These are phyloP conservation scores for Microcyclosporella mali DNA, from an alignment of 2,329 filamentous ascomycete species.

Conservation along the genomic window DNA sequence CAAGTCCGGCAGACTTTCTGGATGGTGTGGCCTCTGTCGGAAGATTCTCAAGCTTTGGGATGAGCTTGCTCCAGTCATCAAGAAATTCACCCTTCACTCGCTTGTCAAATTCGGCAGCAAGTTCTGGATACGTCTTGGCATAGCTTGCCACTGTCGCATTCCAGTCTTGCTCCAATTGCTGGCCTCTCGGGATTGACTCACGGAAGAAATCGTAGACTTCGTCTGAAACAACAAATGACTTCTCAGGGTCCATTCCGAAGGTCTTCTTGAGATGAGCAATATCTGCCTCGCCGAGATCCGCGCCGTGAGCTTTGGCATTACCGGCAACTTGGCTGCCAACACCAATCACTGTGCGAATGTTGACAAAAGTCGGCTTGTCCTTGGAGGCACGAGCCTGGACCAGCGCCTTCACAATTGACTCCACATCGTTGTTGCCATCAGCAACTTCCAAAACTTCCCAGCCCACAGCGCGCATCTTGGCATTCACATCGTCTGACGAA, in stretches of 20 bases:
- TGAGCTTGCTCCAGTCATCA: constrained; percentile 44
- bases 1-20: constrained; percentile 44
- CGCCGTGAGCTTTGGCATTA: constrained; percentile 52
- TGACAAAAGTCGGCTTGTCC: constrained; percentile 51
- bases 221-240: constrained; percentile 36
- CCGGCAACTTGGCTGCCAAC: constrained; percentile 46
- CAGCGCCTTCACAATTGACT: constrained; percentile 45
- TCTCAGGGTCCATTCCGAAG: constrained; percentile 45
- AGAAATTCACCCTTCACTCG: constrained; percentile 46
- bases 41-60: constrained; percentile 43
- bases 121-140: constrained; percentile 42
- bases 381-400: constrained; percentile 30
- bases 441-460: constrained; percentile 51
- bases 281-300: constrained; percentile 50
- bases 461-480: constrained; percentile 51
- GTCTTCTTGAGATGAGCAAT: constrained; percentile 51
- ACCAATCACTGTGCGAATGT: constrained; percentile 52
- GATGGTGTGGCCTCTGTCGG: constrained; percentile 45
- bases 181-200: constrained; percentile 42
- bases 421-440: constrained; percentile 50
- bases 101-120: constrained; percentile 44
- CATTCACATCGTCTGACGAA: constrained; percentile 51
- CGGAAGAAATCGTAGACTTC: constrained; percentile 49
- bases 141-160: constrained; percentile 41
- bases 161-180: constrained; percentile 46